Evolutionary conservation across 202 grass and related monocot genomes (phyloP).

Genomic region (Saccharum hybrid): DNA sequence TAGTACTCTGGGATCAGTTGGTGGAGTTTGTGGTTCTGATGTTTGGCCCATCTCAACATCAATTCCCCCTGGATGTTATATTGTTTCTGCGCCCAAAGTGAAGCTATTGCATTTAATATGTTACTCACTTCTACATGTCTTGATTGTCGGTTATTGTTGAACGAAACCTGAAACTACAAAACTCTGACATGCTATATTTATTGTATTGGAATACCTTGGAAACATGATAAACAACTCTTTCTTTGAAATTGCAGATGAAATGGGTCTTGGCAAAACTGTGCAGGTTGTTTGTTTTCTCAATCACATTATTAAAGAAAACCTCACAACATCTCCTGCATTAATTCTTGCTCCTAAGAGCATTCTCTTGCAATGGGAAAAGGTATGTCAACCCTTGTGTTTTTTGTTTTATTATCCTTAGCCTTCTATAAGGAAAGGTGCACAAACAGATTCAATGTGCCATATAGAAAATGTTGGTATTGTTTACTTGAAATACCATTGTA

Average conservation of each 20-base stretch:
- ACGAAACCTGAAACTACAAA: slow-evolving; percentile 14
- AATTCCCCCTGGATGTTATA: no score
- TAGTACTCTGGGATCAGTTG: no score
- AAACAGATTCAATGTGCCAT: neutral
- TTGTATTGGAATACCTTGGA: neutral
- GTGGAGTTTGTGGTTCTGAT: no score
- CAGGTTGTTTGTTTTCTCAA: slow-evolving; percentile 73
- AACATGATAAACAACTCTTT: neutral
- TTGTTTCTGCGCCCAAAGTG: neutral
- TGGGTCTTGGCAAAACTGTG: slow-evolving; percentile 83
- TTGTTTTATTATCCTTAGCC: slow-evolving; percentile 8
- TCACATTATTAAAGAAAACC: slow-evolving; percentile 52
- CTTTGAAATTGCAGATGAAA: slow-evolving; percentile 67
- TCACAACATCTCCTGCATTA: slow-evolving; percentile 51
- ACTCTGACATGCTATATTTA: neutral
- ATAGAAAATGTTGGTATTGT: neutral
- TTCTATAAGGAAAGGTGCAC: neutral
- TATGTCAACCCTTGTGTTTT: slow-evolving; percentile 28
- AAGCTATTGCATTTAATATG: no score
- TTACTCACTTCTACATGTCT: neutral
- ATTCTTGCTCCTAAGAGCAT: slow-evolving; percentile 80
- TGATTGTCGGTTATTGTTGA: neutral
- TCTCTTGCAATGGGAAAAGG: slow-evolving; percentile 85
- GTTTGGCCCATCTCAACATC: no score
- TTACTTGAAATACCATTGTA: neutral